Base-by-base conservation (phyloP, 2,329 filamentous ascomycete genomes). In the Fusarium brevicatenulatum region DNA sequence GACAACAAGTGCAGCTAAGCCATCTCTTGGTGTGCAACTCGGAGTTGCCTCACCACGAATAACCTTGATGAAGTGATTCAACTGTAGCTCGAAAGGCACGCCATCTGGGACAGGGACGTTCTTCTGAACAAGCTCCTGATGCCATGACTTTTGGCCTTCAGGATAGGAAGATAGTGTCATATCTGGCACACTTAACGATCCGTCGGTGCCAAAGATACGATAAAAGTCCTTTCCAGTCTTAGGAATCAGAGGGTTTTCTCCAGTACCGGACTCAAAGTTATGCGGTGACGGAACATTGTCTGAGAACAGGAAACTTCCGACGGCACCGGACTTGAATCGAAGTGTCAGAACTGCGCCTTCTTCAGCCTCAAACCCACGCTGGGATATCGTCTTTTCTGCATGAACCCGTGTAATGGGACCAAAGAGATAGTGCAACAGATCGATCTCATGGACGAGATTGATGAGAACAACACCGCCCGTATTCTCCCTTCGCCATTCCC, bases 391-490 rank as follows among this genome's bases (percentile, higher is more conserved):
- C 55, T 82, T 80, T 71, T 90, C 86, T 0, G 86, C 88, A 39
- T 86, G 84, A 0, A 90, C 85, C 0, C 85, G 81, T 0, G 77
- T 75, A 32, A 91, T 86, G 0, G 86, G 84, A 0, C 88, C 88
- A 32, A 91, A 83, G 3, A 90, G 79, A 76, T 86, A 85, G 52
- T 90, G 88, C 23, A 91, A 80, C 0, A 90, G 79, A 67, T 91
- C 89, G 43, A 91, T 80, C 55, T 91, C 89, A 73, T 91, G 89
- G n/a, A 90, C 84, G 47, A 91, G 79, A 73, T 91, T 91, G 67
- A 90, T 90, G 6, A 86, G 80, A 12, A 90, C 79, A 0, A 86
- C 84, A 1, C 88, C 88, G 3, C 85, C 85, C 5, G 81, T 78
- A 5, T 71, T 62, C 8, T 78, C 74, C 11, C 83, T 81, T 19